Conservation (phyloP, 352 stramenopile species). For the Globisporangium paddicum region DNA sequence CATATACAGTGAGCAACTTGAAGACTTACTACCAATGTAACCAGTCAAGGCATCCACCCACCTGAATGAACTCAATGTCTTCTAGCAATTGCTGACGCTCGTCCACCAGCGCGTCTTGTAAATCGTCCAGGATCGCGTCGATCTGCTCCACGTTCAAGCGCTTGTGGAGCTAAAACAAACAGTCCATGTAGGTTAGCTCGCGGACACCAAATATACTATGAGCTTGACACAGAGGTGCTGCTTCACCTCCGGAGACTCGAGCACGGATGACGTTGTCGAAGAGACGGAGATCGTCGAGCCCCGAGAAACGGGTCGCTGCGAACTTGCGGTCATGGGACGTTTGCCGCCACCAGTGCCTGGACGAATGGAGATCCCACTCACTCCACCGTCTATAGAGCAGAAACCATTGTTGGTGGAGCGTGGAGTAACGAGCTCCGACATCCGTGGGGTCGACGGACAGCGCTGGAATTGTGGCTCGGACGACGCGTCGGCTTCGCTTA, state of each 20-base stretch:
- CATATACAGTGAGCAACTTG: background rate
- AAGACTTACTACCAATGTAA: background rate
- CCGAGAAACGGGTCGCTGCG: slow-evolving; percentile 51
- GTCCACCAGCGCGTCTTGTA: slow-evolving; percentile 50
- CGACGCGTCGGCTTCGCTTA: slow-evolving; percentile 18
- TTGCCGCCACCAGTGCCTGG: slow-evolving; percentile 42
- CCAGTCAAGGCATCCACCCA: slow-evolving; percentile 6
- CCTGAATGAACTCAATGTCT: slow-evolving; percentile 85
- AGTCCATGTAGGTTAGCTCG: background rate
- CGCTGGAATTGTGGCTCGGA: slow-evolving; percentile 11
- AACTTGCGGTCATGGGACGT: slow-evolving; percentile 36
- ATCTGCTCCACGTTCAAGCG: slow-evolving; percentile 69
- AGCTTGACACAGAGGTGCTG: background rate
- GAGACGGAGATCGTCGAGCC: slow-evolving; percentile 60
- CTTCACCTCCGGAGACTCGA: slow-evolving; percentile 50
- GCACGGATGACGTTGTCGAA: slow-evolving; percentile 42
- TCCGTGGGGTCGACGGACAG: slow-evolving; percentile 38
- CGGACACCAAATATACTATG: background rate
- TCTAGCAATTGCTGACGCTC: slow-evolving; percentile 63
- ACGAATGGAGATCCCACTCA: slow-evolving; percentile 23
- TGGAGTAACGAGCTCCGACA: slow-evolving; percentile 25
- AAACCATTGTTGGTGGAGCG: slow-evolving; percentile 9
- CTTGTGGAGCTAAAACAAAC: slow-evolving; percentile 28
- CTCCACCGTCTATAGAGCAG: background rate
- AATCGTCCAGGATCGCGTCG: slow-evolving; percentile 56